Evolutionary conservation across 2,329 filamentous ascomycete genomes (phyloP), one percentile per base, ranked within the genome.

Genomic region (Clonostachys rosea): DNA sequence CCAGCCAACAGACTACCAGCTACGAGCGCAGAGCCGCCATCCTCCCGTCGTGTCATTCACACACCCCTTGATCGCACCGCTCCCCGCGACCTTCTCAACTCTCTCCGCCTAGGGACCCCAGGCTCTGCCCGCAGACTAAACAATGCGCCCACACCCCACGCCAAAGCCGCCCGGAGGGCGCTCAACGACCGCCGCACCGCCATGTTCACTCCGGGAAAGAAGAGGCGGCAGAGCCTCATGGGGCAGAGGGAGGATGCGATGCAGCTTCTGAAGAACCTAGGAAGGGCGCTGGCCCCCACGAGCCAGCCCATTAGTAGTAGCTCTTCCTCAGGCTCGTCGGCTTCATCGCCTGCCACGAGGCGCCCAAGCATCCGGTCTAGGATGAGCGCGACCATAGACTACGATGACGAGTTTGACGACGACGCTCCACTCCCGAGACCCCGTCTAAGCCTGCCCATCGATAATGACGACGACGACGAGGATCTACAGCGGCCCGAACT

Each of bases 181-280:
- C 70, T 84, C 45, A 74, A 83, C 53, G 73, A 76, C 52, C 78
- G 81, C 6, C 76, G 82, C 40, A 75, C 76, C 4, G 78, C 78
- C 42, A 68, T 81, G 43, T 74, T 83, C 51, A 86, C 82, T 0
- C 82, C 82, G 0, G 80, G 79, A 16, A 76, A 75, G 51, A 74
- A 74, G 46, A 73, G 77, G 17, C 71, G 82, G n/a, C 74, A 74
- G 54, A 84, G 81, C 57, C 58, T 77, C 44, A 74, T 75, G 53
- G 74, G 75, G 50, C 72, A 77, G 55, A 68, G 79, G 50, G 78
- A 83, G 58, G 79, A 78, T 6, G 76, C 79, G 3, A 69, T 75
- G 55, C 74, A 75, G 49, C 57, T 76, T 18, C 57, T 84, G 42
- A 72, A 79, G 45, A 71, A 74, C 48, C 70, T 86, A 24, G 77